Evolutionary conservation across 805 yeast species (phyloP).

Genomic region (Metschnikowia matae): DNA sequence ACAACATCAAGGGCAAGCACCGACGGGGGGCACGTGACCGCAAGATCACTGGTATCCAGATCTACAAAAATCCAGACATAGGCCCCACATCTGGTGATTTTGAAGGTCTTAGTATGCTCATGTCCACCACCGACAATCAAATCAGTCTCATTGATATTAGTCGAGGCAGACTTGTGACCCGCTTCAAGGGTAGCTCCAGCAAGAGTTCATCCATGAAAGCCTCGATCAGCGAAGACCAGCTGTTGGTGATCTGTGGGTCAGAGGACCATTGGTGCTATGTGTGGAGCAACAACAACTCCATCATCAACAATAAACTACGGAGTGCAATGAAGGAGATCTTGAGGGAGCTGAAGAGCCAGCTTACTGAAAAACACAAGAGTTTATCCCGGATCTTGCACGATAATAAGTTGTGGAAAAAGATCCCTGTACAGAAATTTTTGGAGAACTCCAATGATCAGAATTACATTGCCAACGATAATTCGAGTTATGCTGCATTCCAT

Average conservation of each 20-base stretch:
- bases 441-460: slow-evolving; percentile 19
- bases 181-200: slow-evolving; percentile 72
- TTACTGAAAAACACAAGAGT: slow-evolving; percentile 29
- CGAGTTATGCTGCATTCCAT: slow-evolving; percentile 65
- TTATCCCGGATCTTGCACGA: slow-evolving; percentile 28
- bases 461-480: slow-evolving; percentile 46
- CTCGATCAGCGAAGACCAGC: slow-evolving; percentile 50
- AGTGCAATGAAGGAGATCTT: slow-evolving; percentile 33
- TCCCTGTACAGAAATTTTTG: slow-evolving; percentile 23
- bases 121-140: slow-evolving; percentile 81
- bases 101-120: slow-evolving; percentile 36
- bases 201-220: slow-evolving; percentile 72
- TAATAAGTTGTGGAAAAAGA: slow-evolving; percentile 25
- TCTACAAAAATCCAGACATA: slow-evolving; percentile 31
- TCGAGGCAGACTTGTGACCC: slow-evolving; percentile 53
- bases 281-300: slow-evolving; percentile 56
- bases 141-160: slow-evolving; percentile 60
- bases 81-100: slow-evolving; percentile 5
- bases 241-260: slow-evolving; percentile 68
- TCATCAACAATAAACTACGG: slow-evolving; percentile 37
- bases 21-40: slow-evolving; percentile 20
- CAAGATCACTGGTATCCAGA: slow-evolving; percentile 73
- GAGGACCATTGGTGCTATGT: slow-evolving; percentile 85
- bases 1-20: slow-evolving; percentile 16
- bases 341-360: slow-evolving; percentile 31